A percentile compares a stretch with the other conserved stretches of the same genome.
Evolutionary conservation across 768 basidiomycete species (phyloP).

Genomic region (Tricholoma flavovirens): DNA sequence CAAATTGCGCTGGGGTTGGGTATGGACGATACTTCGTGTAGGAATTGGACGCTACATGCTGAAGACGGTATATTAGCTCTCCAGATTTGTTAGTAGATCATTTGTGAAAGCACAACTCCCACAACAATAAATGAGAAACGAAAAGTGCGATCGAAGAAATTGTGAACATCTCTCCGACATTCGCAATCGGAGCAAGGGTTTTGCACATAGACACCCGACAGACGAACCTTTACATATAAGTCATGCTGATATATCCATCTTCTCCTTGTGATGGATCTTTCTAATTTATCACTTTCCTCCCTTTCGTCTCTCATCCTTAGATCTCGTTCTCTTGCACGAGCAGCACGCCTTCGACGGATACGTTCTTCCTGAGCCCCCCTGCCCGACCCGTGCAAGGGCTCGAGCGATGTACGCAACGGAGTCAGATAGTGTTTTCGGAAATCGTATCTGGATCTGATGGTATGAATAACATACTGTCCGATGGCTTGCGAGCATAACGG

Average conservation of each 20-base stretch:
- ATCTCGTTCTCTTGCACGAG: conserved; percentile 51
- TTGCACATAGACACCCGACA: neutral
- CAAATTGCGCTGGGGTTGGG: conserved; percentile 81
- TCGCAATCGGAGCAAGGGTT: neutral
- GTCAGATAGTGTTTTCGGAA: conserved; percentile 76
- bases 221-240: conserved; percentile 81
- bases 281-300: conserved; percentile 64
- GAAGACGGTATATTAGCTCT: conserved; percentile 2
- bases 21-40: conserved; percentile 86
- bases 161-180: neutral
- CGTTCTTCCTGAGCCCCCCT: conserved; percentile 23
- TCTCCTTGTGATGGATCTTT: conserved; percentile 65
- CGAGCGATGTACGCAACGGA: conserved; percentile 53
- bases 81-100: neutral
- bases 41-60: conserved; percentile 90
- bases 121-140: neutral
- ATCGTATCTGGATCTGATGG: conserved; percentile 70
- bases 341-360: conserved; percentile 28
- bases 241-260: conserved; percentile 77
- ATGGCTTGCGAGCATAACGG: conserved; percentile 67
- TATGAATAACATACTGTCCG: conserved; percentile 74
- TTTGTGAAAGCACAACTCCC: neutral
- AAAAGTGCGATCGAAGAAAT: neutral
- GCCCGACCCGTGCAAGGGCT: conserved; percentile 21
- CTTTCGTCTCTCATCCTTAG: conserved; percentile 42